phyloP scores from a whole-genome alignment of 2,329 filamentous ascomycete genomes.

The Calonectria ilicicola region DNA sequence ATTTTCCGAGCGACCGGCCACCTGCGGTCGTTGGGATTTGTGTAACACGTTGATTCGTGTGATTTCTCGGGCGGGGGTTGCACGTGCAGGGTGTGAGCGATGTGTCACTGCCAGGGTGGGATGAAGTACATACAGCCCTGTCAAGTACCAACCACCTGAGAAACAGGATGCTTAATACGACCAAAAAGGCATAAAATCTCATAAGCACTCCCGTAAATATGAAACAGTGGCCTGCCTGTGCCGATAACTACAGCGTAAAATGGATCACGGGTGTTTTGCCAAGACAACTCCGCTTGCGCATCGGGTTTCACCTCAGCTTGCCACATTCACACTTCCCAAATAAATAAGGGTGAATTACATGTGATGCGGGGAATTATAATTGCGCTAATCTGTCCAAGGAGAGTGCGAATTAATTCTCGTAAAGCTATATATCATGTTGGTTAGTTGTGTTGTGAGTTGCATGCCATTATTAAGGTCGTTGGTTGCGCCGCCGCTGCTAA shows the following conservation, averaged over 20 bases:
- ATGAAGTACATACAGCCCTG: neutral
- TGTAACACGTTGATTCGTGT: neutral
- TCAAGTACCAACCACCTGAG: neutral
- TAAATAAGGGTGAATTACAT: neutral
- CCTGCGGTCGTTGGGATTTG: neutral
- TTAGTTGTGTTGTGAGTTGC: too few relatives aligned
- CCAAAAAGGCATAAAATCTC: neutral
- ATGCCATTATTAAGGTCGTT: too few relatives aligned
- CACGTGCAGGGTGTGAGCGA: neutral
- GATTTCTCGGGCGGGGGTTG: neutral
- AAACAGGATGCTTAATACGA: too few relatives aligned
- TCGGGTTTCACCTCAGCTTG: neutral
- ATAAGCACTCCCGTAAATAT: accelerated
- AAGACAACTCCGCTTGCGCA: too few relatives aligned
- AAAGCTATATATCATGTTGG: too few relatives aligned
- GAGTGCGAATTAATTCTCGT: too few relatives aligned
- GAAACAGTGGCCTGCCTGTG: neutral
- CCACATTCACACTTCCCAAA: neutral
- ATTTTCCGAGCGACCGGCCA: neutral
- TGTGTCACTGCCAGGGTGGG: neutral
- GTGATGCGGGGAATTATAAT: too few relatives aligned
- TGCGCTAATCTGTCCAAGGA: too few relatives aligned
- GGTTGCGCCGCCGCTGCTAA: too few relatives aligned
- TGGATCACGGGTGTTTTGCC: neutral
- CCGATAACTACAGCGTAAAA: neutral